These are phyloP conservation scores for Penicillium sp. DNA, from an alignment of 2,329 filamentous ascomycete genomes.

Conservation along the genomic window DNA sequence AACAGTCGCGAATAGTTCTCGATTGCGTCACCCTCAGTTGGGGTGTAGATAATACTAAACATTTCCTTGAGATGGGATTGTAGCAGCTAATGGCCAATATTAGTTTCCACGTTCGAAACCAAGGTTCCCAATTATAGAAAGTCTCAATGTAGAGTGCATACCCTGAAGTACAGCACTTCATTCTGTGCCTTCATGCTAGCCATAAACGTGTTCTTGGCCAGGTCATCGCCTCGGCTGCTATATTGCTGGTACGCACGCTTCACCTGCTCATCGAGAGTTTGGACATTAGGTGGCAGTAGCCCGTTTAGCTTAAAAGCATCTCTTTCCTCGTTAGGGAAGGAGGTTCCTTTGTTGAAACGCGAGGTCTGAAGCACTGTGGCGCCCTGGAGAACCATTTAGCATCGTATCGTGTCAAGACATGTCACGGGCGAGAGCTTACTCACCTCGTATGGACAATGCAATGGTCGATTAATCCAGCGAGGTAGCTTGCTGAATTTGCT, in stretches of 20 bases:
- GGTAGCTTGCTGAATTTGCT: constrained; percentile 33
- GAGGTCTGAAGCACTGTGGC: constrained; percentile 60
- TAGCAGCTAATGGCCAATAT: constrained; percentile 56
- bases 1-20: constrained; percentile 80
- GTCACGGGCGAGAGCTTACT: not conserved
- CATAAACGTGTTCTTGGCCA: constrained; percentile 87
- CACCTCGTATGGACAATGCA: constrained; percentile 33
- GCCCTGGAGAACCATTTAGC: constrained; percentile 5
- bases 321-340: constrained; percentile 70
- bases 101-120: not conserved
- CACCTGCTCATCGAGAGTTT: constrained; percentile 75
- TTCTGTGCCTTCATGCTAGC: constrained; percentile 84
- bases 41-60: constrained; percentile 89
- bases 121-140: accelerated
- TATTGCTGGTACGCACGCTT: constrained; percentile 81
- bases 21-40: constrained; percentile 86
- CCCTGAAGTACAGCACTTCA: constrained; percentile 75
- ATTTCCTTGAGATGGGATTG: constrained; percentile 80
- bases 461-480: constrained; percentile 28
- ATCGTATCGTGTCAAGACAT: not conserved
- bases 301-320: constrained; percentile 69
- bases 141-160: constrained; percentile 32
- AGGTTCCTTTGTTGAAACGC: constrained; percentile 82
- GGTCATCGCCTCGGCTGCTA: constrained; percentile 57
- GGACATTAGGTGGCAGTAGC: constrained; percentile 69